Evolutionary conservation across 192 early-diverging fungal species (phyloP).

Genomic region (Neocallimastix lanati): DNA sequence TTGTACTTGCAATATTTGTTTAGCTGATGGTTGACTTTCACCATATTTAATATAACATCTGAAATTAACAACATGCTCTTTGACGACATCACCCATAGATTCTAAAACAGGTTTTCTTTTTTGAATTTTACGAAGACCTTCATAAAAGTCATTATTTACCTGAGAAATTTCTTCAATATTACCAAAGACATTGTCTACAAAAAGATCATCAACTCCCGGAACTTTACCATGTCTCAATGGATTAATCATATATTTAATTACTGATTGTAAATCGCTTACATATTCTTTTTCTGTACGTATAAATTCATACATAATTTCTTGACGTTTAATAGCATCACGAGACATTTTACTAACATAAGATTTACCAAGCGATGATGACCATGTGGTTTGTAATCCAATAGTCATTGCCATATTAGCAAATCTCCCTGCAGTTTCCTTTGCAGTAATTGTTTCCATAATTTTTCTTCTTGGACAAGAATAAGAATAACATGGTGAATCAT

Average conservation of each 20-base stretch:
- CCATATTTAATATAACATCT: not conserved
- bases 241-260: constrained; percentile 22
- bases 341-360: constrained; percentile 17
- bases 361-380: not conserved
- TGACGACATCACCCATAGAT: not conserved
- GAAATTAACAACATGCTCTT: not conserved
- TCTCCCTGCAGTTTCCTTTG: not conserved
- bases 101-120: not conserved
- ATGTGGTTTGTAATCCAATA: not conserved
- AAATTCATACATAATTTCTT: constrained; percentile 85
- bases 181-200: not conserved
- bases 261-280: constrained; percentile 65
- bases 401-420: not conserved
- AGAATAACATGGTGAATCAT: not conserved
- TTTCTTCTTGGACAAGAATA: not conserved
- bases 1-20: not conserved
- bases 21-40: not conserved
- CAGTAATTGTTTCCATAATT: not conserved
- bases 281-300: constrained; percentile 83
- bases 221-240: not conserved
- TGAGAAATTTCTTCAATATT: not conserved
- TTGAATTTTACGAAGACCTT: not conserved
- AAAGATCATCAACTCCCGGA: not conserved
- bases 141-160: not conserved
- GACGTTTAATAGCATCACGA: constrained; percentile 59